Evolutionary conservation across 345 rosid species (phyloP), one percentile per base, ranked within the genome.

Genomic region (Moricandia moricandioides): DNA sequence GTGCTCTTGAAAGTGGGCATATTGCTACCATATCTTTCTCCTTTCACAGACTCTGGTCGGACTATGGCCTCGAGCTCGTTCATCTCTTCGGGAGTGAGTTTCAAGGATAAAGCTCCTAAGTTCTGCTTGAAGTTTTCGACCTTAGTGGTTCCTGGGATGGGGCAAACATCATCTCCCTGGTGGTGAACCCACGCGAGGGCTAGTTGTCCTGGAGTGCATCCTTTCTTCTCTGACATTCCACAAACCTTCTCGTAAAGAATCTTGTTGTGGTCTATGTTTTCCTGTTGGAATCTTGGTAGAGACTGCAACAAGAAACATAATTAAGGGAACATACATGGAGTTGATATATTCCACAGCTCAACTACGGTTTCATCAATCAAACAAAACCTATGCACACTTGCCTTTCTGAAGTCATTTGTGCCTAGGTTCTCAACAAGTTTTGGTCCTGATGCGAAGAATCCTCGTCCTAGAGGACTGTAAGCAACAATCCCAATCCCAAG

Each of bases 151-250:
- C 87, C 86, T 0, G 90, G 91, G 73, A 88, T 90, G 37, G 88
- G 91, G 13, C 89, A 86, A 0, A 90, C 87, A 21, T 90, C 93
- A 2, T 83, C 79, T 17, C 91, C 90, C 31, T 82, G 88, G 77
- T 83, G 88, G 75, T 87, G 94, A 39, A 88, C 76, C 97, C 89
- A 91, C n/a, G 91, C 87, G 1, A 89, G 74, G n/a, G 92, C 94
- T 62, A 91, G 85, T 80, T 87, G 92, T 8, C 83, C 86, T 3
- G 88, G 78, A 33, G 84, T 83, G 80, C 92, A 89, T 0, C 82
- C 12, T 61, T 88, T 88, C 77, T 76, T 84, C 6, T 37, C 65
- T 0, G 89, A 85, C 14, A 88, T 85, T 45, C 72, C 87, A 49
- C 57, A 80, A 34, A 87, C 86, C 9, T 62, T 75, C 70, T 87